Evolutionary conservation across 2,329 filamentous ascomycete species (phyloP), one percentile per base, ranked within the genome.

Genomic region (Akanthomyces dipterigenus): DNA sequence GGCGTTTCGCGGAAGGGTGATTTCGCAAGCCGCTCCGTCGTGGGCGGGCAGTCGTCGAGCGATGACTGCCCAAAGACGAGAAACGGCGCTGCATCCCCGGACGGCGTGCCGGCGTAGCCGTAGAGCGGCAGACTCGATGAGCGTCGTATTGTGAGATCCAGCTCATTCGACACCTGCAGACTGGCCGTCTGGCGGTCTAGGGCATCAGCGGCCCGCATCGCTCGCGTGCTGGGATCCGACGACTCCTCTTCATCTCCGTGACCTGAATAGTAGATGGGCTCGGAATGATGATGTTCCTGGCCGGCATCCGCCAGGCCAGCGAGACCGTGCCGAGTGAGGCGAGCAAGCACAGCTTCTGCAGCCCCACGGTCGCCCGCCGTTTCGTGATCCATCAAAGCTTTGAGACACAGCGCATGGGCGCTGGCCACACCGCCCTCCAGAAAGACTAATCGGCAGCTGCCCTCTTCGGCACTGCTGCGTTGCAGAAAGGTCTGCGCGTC

Each of bases 161-260:
- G 69, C 46, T 81, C 77, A 59, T 76, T 75, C 53, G 68, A 74
- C 0, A 76, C 75, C 64, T 86, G 82, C n/a, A 86, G 70, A 24
- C 73, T 79, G 53, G 79, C 82, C 0, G 83, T 86, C 64, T 82
- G 74, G 59, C 76, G 76, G 66, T 87, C 81, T 42, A 87, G 75
- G 2, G 78, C 80, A 60, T 86, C 83, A 8, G 83, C 84, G 18
- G 82, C 82, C 66, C 80, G 76, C 82, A 86, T 86, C 40, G 83
- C 82, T 65, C 73, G 76, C 24, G 76, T 78, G 61, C 78, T 80
- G 49, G 82, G 81, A 65, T 85, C 82, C 26, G 46, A 54, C 43
- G 55, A 22, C 31, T 57, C 49, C 14, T 61, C 59, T 0, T 45
- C 48, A 6, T 63, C 12, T 9, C 36, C 36, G 12, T 38, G 45